Evolutionary conservation across 345 rosid genomes (phyloP), one percentile per base, ranked within the genome.

Genomic region (Nephelium lappaceum): DNA sequence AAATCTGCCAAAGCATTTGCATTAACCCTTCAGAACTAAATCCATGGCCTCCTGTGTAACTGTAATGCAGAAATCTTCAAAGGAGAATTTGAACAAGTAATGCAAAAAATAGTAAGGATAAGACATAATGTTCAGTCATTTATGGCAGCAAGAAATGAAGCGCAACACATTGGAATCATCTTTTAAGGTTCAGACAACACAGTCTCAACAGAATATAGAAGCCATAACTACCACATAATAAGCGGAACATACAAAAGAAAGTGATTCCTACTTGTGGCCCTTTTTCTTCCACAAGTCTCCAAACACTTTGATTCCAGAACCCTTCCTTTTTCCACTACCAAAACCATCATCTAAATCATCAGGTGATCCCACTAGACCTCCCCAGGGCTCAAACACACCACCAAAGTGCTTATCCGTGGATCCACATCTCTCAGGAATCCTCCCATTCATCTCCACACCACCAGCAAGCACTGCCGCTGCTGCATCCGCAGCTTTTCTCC

Each of bases 401-500:
- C 88, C 88, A 49, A 85, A 88, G 69, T 88, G 91, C 90, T 90
- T 92, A 69, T 91, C 97, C 85, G 89, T 78, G 9, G 98, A 95
- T n/a, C 93, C 90, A 15, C 92, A 88, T 66, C 93, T 85, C 64
- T 83, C 86, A 0, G 92, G 80, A 65, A 88, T 84, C 81, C 90
- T 86, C 25, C 95, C 89, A 19, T 89, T 87, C 81, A 82, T 86
- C 80, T 91, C 97, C 57, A 74, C 82, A 19, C 79, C 94, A 15
- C 93, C 95, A 9, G 97, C 88, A 25, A 95, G 95, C 23, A 93
- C 91, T 2, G 93, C 88, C 51, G 99, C 97, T 73, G 98, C 99
- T 0, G 98, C 99, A 83, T 93, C 98, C 0, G 99, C 99, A 0
- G 97, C 98, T 83, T 95, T 95, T 81, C 88, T 86, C 99, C 99